phyloP scores from a whole-genome alignment of 352 stramenopile genomes.

The Phytophthora chlamydospora region DNA sequence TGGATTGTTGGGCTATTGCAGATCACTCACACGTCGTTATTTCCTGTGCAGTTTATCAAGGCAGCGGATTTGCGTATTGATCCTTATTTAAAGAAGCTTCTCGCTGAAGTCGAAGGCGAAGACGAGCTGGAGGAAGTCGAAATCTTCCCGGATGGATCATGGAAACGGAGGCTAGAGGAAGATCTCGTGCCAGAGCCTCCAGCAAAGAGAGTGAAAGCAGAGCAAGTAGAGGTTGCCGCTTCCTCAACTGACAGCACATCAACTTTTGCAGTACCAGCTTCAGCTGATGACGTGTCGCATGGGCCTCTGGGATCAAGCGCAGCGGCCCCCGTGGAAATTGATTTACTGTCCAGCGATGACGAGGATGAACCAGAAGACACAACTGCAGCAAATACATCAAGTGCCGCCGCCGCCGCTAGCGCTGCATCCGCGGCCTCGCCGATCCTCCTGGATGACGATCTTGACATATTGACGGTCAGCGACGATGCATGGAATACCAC shows the following conservation, averaged over 20 bases:
- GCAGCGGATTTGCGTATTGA: conserved; percentile 88
- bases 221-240: conserved; percentile 29
- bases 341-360: conserved; percentile 75
- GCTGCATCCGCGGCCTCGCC: conserved; percentile 19
- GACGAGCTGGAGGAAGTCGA: conserved; percentile 92
- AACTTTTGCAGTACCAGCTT: conserved; percentile 12
- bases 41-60: conserved; percentile 80
- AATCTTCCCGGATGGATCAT: conserved; percentile 87
- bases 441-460: conserved; percentile 63
- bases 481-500: conserved; percentile 70
- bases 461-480: conserved; percentile 68
- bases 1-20: neutral
- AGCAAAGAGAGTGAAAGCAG: conserved; percentile 66
- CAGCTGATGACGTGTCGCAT: conserved; percentile 4
- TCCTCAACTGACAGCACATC: conserved; percentile 16
- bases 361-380: conserved; percentile 38
- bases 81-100: conserved; percentile 91
- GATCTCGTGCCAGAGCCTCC: conserved; percentile 44
- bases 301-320: conserved; percentile 33
- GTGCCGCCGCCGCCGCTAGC: conserved; percentile 1
- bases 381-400: conserved; percentile 12
- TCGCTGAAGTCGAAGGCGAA: conserved; percentile 78
- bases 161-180: conserved; percentile 66
- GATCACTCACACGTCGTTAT: neutral
- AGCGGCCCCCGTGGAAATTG: conserved; percentile 66